Evolutionary conservation across 495 filamentous ascomycete species (phyloP), one percentile per base, ranked within the genome.

Genomic region (Cladorrhinum samala): DNA sequence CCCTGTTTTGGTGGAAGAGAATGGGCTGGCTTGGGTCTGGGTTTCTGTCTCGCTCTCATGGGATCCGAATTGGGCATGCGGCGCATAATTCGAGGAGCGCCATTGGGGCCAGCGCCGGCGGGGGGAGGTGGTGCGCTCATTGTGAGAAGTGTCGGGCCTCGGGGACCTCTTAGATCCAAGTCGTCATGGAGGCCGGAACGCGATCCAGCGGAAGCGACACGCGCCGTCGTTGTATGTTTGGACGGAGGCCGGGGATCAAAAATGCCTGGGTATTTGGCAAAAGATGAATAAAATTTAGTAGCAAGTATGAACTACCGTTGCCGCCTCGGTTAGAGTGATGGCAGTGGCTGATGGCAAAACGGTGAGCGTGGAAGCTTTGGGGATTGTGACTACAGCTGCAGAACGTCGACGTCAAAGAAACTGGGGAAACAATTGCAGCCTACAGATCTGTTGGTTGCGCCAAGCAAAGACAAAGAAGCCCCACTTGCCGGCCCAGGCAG

Each of bases 11-110:
- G 53, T 5, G 57, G 56, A 8, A 49, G 37, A 8, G 55, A 30
- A 3, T 58, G 37, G 0, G 30, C 23, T 2, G 63, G 59, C 20
- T 56, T 52, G 21, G 63, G 52, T 5, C 56, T 27, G 7, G 72
- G 68, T 54, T 75, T 81, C 63, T 87, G 88, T 20, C 82, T 78
- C 49, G 84, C 75, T 18, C 87, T 80, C 14, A 89, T 69, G 2
- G 88, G 87, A 60, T 93, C 81, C 38, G 46, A 50, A 45, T 70
- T 67, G 55, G 76, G 78, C 21, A 76, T 77, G 51, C 71, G 72
- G 20, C 72, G 72, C 9, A 70, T 62, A 24, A 74, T 63, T 3
- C 65, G 55, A 4, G 54, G 61, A 51, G 60, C 63, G 30, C 24
- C 57, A 49, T 61, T 54, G 53, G 46, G 55, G 64, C 73, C 74